Evolutionary conservation across 331 rosid genomes (phyloP).

Genomic region (Ulmus americana): DNA sequence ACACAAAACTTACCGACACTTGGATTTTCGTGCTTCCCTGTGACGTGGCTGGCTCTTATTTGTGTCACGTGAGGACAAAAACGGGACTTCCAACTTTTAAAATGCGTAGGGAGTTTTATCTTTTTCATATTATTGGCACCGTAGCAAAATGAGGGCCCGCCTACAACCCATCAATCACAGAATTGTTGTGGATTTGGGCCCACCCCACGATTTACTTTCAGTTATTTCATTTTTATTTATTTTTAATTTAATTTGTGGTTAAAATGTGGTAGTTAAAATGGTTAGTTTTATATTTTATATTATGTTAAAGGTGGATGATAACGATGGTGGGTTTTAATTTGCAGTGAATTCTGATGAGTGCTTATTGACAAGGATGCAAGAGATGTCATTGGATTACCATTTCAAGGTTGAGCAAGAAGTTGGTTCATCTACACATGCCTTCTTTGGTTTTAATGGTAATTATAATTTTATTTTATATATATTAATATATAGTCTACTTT

Average conservation of each 20-base stretch:
- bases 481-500: too few species aligned
- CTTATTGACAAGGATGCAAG: conserved; percentile 50
- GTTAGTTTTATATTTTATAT: too few species aligned
- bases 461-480: neutral
- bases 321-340: neutral
- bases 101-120: neutral
- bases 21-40: conserved; percentile 24
- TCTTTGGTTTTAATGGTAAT: conserved; percentile 89
- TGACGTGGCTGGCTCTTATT: conserved; percentile 34
- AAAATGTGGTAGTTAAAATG: neutral
- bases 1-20: conserved; percentile 60
- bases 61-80: conserved; percentile 34
- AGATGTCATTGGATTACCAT: conserved; percentile 55
- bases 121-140: neutral
- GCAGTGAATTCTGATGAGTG: conserved; percentile 47
- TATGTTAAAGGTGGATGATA: neutral
- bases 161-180: conserved; percentile 29
- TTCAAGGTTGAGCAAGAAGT: conserved; percentile 57
- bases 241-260: neutral
- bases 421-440: conserved; percentile 54
- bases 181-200: conserved; percentile 20
- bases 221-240: neutral
- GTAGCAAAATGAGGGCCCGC: conserved; percentile 17
- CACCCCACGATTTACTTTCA: neutral
- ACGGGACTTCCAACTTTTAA: conserved; percentile 2